Base-by-base conservation (phyloP, 2,329 filamentous ascomycete genomes). In the Ambrosiella beaveri region DNA sequence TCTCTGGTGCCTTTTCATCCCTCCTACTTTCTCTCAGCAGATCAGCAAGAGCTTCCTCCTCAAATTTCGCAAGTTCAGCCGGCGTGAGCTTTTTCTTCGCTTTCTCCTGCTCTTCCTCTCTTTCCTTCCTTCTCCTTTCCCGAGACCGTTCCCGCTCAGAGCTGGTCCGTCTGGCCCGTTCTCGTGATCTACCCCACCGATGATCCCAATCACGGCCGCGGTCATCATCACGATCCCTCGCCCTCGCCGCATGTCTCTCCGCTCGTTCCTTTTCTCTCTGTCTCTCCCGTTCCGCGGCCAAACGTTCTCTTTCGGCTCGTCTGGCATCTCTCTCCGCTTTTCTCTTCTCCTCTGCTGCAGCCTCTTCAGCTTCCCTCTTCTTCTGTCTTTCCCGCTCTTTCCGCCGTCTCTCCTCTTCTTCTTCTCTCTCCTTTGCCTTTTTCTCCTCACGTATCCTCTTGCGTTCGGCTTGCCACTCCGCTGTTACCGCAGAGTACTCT, bases 401-500 rank as follows among this genome's bases (percentile, higher is more conserved):
- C 57, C 76, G 75, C 36, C 73, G 73, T 65, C 81, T 81, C 67
- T 83, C 79, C 65, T 79, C 81, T 58, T 83, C 76, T 39, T 80
- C 77, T 57, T 79, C 77, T 17, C 74, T 74, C 62, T 84, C 78
- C 62, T 80, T 77, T 50, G 74, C 74, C 56, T 77, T 73, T 15
- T 82, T 71, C 63, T 83, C 79, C 52, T 82, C 77, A 57, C 81
- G 75, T 8, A 81, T 72, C 39, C 75, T 75, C 61, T 83, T 80
- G 9, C 85, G 78, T 57, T 82, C 78, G 7, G 75, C 73, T 39
- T 78, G 73, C 54, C 81, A 79, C 6, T 71, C 73, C 8, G 79
- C 76, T 1, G 82, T 83, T 60, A 88, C 85, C 52, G 76, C 76
- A 1, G 79, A 81, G 67, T 89, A 91, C 54, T 85, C 81, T 58